A percentile compares a stretch with the other conserved stretches of the same genome.
Conservation (phyloP, 2,329 filamentous ascomycete species). For the Pseudocercospora fijiensis region DNA sequence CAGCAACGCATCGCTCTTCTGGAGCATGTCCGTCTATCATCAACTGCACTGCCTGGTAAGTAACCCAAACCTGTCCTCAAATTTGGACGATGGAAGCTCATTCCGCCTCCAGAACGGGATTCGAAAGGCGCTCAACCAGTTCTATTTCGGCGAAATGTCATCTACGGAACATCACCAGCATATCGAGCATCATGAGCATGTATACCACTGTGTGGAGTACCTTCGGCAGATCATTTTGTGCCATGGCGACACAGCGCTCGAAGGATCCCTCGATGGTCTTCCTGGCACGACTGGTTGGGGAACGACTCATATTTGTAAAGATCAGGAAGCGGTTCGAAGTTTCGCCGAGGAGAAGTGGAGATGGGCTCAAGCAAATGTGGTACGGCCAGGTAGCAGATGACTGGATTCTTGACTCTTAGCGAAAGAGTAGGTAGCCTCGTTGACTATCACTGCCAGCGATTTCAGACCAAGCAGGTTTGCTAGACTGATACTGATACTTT, state of each 20-base stretch:
- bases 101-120: not conserved
- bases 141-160: not conserved
- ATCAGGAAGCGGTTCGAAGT: not conserved
- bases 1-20: not conserved
- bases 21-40: slow-evolving; percentile 7
- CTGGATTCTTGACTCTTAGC: too few species aligned
- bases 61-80: not conserved
- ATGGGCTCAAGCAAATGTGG: not conserved
- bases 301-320: slow-evolving; percentile 10
- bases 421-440: too few species aligned
- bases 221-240: slow-evolving; percentile 16
- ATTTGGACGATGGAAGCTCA: too few species aligned
- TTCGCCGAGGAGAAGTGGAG: not conserved
- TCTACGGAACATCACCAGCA: not conserved
- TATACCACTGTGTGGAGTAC: slow-evolving; percentile 15
- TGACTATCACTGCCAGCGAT: too few species aligned
- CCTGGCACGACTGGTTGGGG: slow-evolving; percentile 1
- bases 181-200: not conserved
- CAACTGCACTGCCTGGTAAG: slow-evolving; percentile 16
- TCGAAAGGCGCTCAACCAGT: not conserved
- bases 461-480: too few species aligned
- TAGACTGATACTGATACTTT: too few species aligned
- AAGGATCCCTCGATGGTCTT: slow-evolving; percentile 3
- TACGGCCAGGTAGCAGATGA: not conserved
- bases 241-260: slow-evolving; percentile 10